phyloP scores from a whole-genome alignment of 2,329 filamentous ascomycete genomes.

The Dothistroma septosporum region DNA sequence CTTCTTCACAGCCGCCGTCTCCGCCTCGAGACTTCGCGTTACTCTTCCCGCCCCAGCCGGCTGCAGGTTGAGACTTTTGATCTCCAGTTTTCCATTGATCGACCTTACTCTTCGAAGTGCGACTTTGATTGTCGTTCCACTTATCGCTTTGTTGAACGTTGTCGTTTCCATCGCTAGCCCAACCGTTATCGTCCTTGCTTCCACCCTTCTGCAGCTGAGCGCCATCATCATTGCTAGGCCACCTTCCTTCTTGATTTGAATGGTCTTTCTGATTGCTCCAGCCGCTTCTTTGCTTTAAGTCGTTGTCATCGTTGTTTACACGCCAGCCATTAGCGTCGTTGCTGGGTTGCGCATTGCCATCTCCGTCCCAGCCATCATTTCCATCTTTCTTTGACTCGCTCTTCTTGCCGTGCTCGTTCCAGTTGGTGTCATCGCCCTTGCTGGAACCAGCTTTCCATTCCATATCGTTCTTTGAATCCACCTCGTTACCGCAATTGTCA shows the following conservation, averaged over 20 bases:
- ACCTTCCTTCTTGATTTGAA: not conserved
- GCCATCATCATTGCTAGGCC: conserved; percentile 13
- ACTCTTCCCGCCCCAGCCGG: conserved; percentile 6
- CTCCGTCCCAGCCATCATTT: conserved; percentile 2
- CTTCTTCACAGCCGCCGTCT: not conserved
- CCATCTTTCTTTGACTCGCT: conserved; percentile 3
- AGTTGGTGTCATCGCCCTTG: not conserved
- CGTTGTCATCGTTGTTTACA: not conserved
- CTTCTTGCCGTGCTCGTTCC: conserved; percentile 1
- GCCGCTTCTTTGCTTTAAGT: conserved; percentile 7
- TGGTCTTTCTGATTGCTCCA: not conserved
- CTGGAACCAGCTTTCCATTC: not conserved
- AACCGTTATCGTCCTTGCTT: not conserved
- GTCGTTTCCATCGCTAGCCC: no score
- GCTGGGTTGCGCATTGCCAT: conserved; percentile 27
- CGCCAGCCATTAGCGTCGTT: not conserved
- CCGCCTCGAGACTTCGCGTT: conserved; percentile 2
- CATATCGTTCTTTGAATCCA: not conserved
- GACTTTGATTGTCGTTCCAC: not conserved
- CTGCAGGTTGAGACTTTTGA: not conserved
- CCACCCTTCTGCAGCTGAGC: not conserved
- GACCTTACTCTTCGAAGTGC: not conserved
- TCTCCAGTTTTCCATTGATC: not conserved
- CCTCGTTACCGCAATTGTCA: not conserved
- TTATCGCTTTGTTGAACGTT: not conserved